phyloP scores from a whole-genome alignment of 1,284 basidiomycete species.

The Ganoderma leucocontextum region DNA sequence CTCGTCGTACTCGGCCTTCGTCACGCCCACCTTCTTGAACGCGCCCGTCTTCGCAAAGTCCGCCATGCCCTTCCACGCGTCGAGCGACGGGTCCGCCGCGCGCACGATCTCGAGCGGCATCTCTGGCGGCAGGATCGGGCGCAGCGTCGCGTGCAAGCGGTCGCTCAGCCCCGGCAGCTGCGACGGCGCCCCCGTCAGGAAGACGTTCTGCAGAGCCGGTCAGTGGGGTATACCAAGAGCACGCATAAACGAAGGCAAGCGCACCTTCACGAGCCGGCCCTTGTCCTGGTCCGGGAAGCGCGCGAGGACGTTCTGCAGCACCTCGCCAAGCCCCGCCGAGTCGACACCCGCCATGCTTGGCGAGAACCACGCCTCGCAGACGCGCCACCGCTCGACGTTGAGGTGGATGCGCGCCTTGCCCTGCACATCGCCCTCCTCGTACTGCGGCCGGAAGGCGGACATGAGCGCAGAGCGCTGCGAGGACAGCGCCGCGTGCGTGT shows the following conservation, averaged over 20 bases:
- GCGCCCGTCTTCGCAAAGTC: constrained; percentile 75
- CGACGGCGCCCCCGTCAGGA: constrained; percentile 87
- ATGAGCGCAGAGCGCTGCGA: constrained; percentile 86
- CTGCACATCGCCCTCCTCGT: constrained; percentile 75
- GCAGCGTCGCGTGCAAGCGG: constrained; percentile 75
- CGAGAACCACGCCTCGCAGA: constrained; percentile 94
- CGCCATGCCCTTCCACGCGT: constrained; percentile 96
- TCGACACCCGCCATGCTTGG: constrained; percentile 95
- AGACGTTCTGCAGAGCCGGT: too few relatives aligned
- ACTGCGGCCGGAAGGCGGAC: constrained; percentile 82
- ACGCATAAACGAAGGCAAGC: too few relatives aligned
- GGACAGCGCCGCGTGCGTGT: constrained; percentile 84
- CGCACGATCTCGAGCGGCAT: constrained; percentile 69
- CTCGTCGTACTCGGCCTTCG: constrained; percentile 89
- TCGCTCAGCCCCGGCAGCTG: constrained; percentile 76
- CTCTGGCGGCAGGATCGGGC: constrained; percentile 85
- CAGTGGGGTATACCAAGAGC: too few relatives aligned
- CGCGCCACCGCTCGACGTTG: constrained; percentile 93
- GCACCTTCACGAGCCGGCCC: constrained; percentile 39
- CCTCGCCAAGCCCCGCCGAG: constrained; percentile 92
- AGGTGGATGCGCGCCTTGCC: constrained; percentile 85
- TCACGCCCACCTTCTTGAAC: constrained; percentile 66
- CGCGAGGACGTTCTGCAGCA: constrained; percentile 87
- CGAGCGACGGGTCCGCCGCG: constrained; percentile 74
- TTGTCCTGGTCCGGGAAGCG: constrained; percentile 77